Evolutionary conservation across 169 alveolate genomes (phyloP), one percentile per base, ranked within the genome.

Genomic region (Eimeria maxima): DNA sequence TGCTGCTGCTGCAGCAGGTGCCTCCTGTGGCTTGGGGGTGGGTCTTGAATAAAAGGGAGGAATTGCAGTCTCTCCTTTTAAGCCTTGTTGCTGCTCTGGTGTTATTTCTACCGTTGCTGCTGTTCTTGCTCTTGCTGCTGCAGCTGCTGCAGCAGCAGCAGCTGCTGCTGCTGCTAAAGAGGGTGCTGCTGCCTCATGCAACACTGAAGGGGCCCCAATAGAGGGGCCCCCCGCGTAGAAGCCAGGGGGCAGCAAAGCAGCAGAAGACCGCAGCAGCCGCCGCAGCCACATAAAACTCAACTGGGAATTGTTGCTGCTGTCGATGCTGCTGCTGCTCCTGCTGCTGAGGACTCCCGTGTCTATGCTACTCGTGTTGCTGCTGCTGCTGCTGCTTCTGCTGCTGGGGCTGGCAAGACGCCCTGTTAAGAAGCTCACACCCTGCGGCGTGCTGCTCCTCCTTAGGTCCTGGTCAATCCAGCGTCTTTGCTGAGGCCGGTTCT

Each of bases 201-300:
- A 69, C 7, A 45, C 69, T 45, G 90, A 14, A 11, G 63, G 22
- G 55, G 87, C 38, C 29, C 90, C 90, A 18, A 45, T 11, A 22
- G 16, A 24, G 90, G 90, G 16, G 22, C 90, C 69, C n/a, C 90
- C 90, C 10, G 45, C 47, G 42, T 80, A 80, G 14, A 80, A 44
- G 16, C 90, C 90, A 18, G 90, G 90, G 47, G 90, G 90, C 69
- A 80, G 90, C 69, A 80, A 44, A 7, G 90, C 90, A 18, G 90
- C 90, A 44, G 90, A 80, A 47, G 69, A 80, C 7, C 90, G 90
- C 71, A 80, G 63, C 69, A 80, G 71, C 63, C 90, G 63, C 67
- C 90, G 44, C 24, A 80, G n/a, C 90, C 90, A 80, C 90, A 80
- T 7, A 60, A 45, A 78, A 20, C 67, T 42, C 89, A 60, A 78